Evolutionary conservation across 495 filamentous ascomycete species (phyloP).

Genomic region (Penicillium paxilli): DNA sequence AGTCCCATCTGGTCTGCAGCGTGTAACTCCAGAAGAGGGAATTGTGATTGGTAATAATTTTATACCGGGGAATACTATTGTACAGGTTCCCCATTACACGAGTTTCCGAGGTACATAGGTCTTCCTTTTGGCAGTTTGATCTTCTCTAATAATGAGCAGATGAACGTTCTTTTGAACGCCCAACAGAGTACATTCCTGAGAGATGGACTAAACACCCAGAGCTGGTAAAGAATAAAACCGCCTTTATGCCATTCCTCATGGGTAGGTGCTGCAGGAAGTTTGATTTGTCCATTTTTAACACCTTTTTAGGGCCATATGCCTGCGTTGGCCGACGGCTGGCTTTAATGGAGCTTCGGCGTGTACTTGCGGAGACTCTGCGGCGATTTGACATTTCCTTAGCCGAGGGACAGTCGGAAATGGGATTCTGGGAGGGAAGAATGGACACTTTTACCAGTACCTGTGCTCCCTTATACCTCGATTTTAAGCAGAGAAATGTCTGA

Average conservation of each 20-base stretch:
- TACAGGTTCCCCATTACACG: not conserved
- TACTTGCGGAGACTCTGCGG: conserved; percentile 31
- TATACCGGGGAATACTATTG: conserved; percentile 3
- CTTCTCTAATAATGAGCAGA: conserved; percentile 10
- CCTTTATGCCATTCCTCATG: conserved; percentile 38
- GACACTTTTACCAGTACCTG: conserved; percentile 7
- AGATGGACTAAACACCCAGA: conserved; percentile 40
- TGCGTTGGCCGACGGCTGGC: conserved; percentile 57
- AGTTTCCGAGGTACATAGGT: not conserved
- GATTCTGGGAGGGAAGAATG: not conserved
- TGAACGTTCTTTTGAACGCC: conserved; percentile 26
- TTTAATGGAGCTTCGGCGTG: conserved; percentile 44
- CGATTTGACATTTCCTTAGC: conserved; percentile 22
- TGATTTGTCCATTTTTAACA: no score
- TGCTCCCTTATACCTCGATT: no score
- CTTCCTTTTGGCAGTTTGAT: no score
- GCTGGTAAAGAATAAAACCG: conserved; percentile 30
- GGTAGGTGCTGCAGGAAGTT: no score
- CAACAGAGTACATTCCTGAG: conserved; percentile 43
- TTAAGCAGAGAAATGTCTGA: no score
- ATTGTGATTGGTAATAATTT: not conserved
- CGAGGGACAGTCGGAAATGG: not conserved
- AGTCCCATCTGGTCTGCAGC: not conserved
- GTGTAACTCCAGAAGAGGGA: conserved; percentile 5
- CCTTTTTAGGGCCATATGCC: conserved; percentile 33